Base-by-base conservation (phyloP, 179 eudicot species). In the Beta macrorhiza region DNA sequence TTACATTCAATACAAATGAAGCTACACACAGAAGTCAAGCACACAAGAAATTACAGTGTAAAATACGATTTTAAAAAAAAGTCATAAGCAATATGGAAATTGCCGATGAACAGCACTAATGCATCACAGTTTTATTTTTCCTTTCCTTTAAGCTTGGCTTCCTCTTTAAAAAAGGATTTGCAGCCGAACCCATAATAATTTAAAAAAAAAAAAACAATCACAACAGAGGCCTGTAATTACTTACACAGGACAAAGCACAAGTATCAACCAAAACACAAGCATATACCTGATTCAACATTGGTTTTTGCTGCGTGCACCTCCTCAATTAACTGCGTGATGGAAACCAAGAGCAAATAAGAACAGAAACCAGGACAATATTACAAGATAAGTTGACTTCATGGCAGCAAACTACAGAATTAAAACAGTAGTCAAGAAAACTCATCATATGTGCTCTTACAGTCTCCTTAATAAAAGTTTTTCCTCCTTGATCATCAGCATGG, bases 311-410 rank as follows among this genome's bases (percentile, higher is more conserved):
- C 58, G 75, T 81, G 85, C 55, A 74, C 85, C 59, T 81, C 92
- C 80, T 90, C 91, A 78, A 78, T 76, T 78, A 82, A 72, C 98
- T 95, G 95, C 89, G 89, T 52, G 37, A 70, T 78, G 76, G 70
- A 68, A 72, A 82, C 2, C 63, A 67, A 83, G 53, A 51, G 62
- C 56, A 84, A 56, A 82, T 77, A 74, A 82, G 82, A 81, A 81
- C 82, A 75, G 52, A 56, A 85, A 69, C 75, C 62, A 59, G 69
- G 42, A 56, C 62, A 80, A 75, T 13, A 65, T 65, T n/a, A 20
- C 16, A 75, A 61, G 76, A 42, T 72, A 74, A 71, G 58, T 61
- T 74, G n/a, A 52, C 73, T 45, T 42, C 47, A 51, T 74, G 14
- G 75, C 53, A 59, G 32, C 59, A 70, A 49, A 68, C 9, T 49